phyloP scores from a whole-genome alignment of 108 stramenopile species.

The Asterionellopsis glacialis region DNA sequence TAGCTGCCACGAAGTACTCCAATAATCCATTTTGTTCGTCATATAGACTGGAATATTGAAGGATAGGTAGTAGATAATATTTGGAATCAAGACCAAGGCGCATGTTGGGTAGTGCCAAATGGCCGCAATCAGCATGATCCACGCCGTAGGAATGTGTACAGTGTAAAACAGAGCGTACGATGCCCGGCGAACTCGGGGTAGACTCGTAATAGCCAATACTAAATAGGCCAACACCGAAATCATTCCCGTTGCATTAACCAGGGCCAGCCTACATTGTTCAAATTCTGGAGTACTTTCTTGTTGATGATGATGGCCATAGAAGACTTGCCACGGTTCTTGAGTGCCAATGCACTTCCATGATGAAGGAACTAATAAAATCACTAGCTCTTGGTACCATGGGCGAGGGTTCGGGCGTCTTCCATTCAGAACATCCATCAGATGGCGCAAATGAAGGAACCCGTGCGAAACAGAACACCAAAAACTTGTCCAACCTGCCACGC shows the following conservation, averaged over 20 bases:
- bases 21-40: no score
- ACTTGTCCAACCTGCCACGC: slow-evolving; percentile 17
- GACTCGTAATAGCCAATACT: slow-evolving; percentile 16
- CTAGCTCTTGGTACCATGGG: not conserved
- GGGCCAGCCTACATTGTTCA: no score
- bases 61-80: slow-evolving; percentile 5
- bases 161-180: slow-evolving; percentile 22
- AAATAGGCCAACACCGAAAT: no score
- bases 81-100: slow-evolving; percentile 31
- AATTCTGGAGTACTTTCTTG: no score
- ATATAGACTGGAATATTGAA: no score
- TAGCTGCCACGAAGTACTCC: no score
- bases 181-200: slow-evolving; percentile 10
- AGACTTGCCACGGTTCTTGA: no score
- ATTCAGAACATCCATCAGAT: not conserved
- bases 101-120: slow-evolving; percentile 35
- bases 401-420: no score
- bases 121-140: slow-evolving; percentile 20
- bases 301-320: no score
- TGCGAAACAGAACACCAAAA: slow-evolving; percentile 11
- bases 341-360: no score
- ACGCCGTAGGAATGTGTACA: slow-evolving; percentile 10
- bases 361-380: no score
- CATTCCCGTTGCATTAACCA: no score
- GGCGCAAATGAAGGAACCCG: slow-evolving; percentile 5